phyloP scores from a whole-genome alignment of 345 rosid species.

The Citrus sinensis region DVS_A1.0 CM039169.1:29675501-29676000 shows the following conservation, averaged over 20 bases:
- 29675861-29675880: constrained; percentile 79
- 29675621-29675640: not conserved
- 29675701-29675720: not conserved
- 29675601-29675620: not conserved
- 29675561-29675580: not conserved
- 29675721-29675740: not conserved
- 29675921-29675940: constrained; percentile 93
- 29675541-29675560: not conserved
- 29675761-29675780: not conserved
- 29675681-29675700: constrained; percentile 54
- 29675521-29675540: not conserved
- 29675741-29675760: not conserved
- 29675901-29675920: constrained; percentile 87
- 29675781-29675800: constrained; percentile 60
- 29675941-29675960: constrained; percentile 95
- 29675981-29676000: constrained; percentile 95
- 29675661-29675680: constrained; percentile 30
- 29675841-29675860: constrained; percentile 66
- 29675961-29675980: constrained; percentile 85
- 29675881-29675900: constrained; percentile 92
- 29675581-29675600: not conserved
- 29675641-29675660: not conserved
- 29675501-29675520: not conserved
- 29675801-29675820: constrained; percentile 93
- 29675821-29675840: constrained; percentile 87